These are phyloP conservation scores for Aspergillus ellipticus DNA, from an alignment of 495 filamentous ascomycete species.

Conservation along the genomic window DNA sequence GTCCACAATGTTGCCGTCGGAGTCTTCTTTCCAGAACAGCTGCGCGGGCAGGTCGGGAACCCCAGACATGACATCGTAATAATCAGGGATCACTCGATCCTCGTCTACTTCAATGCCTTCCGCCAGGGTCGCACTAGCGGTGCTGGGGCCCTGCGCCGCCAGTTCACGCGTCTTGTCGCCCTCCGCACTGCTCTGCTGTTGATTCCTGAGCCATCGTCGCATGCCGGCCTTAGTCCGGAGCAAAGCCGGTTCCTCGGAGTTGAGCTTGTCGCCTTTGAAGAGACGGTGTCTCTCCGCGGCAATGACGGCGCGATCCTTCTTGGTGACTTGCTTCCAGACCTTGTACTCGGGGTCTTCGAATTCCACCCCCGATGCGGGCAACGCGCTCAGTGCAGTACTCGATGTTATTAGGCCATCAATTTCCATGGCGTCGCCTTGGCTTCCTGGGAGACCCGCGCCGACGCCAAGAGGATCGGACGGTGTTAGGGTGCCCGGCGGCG, in stretches of 20 bases:
- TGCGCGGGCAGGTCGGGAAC: conserved; percentile 78
- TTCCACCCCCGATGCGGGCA: conserved; percentile 44
- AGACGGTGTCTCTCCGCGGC: conserved; percentile 75
- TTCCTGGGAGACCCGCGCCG: conserved; percentile 50
- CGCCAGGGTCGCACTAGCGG: conserved; percentile 68
- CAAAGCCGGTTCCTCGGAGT: conserved; percentile 81
- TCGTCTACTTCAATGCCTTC: conserved; percentile 89
- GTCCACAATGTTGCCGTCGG: conserved; percentile 80
- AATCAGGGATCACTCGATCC: conserved; percentile 78
- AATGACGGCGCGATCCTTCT: conserved; percentile 87
- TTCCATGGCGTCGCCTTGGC: conserved; percentile 78
- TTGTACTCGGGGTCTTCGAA: conserved; percentile 88
- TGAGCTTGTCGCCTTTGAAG: conserved; percentile 79
- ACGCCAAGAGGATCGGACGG: conserved; percentile 70
- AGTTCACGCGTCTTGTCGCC: conserved; percentile 49
- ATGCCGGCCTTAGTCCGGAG: conserved; percentile 73
- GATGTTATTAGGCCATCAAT: conserved; percentile 63
- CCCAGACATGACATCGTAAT: conserved; percentile 82
- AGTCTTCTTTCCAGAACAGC: conserved; percentile 82
- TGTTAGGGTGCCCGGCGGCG: conserved; percentile 71
- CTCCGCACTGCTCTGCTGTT: conserved; percentile 57
- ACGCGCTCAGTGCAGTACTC: conserved; percentile 54
- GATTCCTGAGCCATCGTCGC: conserved; percentile 74
- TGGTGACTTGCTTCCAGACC: conserved; percentile 98
- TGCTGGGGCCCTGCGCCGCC: conserved; percentile 41